Evolutionary conservation across 768 basidiomycete species (phyloP), one percentile per base, ranked within the genome.

Genomic region (Pisolithus sp.): DNA sequence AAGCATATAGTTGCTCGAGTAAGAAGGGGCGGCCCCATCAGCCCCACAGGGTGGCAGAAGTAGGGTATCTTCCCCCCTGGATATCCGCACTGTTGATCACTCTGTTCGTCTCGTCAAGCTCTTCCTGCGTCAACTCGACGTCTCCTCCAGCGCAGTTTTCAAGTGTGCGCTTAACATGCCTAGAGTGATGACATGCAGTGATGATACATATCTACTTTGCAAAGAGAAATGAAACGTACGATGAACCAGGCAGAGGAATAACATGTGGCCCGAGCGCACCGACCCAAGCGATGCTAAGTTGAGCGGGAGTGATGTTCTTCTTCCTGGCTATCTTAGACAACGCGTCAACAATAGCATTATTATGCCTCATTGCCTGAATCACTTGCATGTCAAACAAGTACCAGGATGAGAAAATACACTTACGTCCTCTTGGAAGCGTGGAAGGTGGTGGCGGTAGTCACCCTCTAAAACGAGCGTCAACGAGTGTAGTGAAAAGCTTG

Each of bases 221-320:
- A 28, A 7, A 4, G 20, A 30, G 2, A 17, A 15, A 45, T 24
- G 20, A 51, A 10, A 69, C 70, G 46, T 56, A 74, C 73, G 72
- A 71, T 7, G 73, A 75, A 20, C 80, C 79, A 6, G 77, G 77
- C 30, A 80, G 69, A 4, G 80, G 78, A 47, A 81, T 73, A 40
- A 77, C 72, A 56, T 75, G 70, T 0, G 59, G 21, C 3, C 75
- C 72, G 4, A 71, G 64, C 0, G 71, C 62, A 13, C 57, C 44
- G 0, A 77, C 74, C 76, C 76, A 77, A 8, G 69, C 75, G 18
- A 77, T 67, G 53, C 59, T 64, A n/a, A 77, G 65, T 51, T 77
- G 76, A 1, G 66, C 72, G 5, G 74, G 63, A 4, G 75, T 72
- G 34, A 78, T 59, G 0, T 68, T 65, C 58, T 75, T 76, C 59